Percentiles rank a stretch among this genome's conserved stretches.
These are phyloP conservation scores for Cladosporium sp. DNA, from an alignment of 2,329 filamentous ascomycete genomes.

Conservation along the genomic window DNA sequence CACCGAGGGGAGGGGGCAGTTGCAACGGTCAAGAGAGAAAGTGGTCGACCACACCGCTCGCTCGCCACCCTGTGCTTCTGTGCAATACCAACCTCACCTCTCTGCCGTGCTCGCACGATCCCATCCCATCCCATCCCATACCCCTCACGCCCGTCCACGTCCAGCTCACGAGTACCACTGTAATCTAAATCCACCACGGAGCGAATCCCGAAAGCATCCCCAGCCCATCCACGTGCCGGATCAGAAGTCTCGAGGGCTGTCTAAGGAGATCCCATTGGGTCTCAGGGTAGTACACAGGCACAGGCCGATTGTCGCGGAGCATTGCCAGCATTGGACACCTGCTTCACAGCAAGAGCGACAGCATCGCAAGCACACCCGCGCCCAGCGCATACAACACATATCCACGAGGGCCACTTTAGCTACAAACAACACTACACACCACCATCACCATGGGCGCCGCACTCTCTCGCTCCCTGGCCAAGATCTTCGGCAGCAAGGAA, in stretches of 20 bases:
- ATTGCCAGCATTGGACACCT: not conserved
- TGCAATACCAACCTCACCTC: not conserved
- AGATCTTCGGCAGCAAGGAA: conserved; percentile 98
- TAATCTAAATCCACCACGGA: not conserved
- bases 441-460: conserved; percentile 69
- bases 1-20: too few species aligned
- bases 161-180: not conserved
- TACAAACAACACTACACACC: not conserved
- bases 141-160: not conserved
- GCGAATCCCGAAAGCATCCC: conserved; percentile 3
- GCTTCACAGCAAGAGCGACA: not conserved
- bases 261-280: not conserved
- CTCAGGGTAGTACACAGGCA: not conserved
- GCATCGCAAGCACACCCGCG: not conserved
- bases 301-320: not conserved
- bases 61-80: too few species aligned
- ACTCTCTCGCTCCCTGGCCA: conserved; percentile 93
- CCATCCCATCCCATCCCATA: too few species aligned
- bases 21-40: too few species aligned
- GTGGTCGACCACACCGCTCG: too few species aligned
- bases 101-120: not conserved
- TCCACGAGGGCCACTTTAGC: not conserved
- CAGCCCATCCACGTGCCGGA: not conserved
- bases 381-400: not conserved
- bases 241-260: not conserved